A percentile compares a stretch with the other conserved stretches of the same genome.
These are phyloP conservation scores for Alternaria postmessia DNA, from an alignment of 2,329 filamentous ascomycete genomes.

Conservation along the genomic window DNA sequence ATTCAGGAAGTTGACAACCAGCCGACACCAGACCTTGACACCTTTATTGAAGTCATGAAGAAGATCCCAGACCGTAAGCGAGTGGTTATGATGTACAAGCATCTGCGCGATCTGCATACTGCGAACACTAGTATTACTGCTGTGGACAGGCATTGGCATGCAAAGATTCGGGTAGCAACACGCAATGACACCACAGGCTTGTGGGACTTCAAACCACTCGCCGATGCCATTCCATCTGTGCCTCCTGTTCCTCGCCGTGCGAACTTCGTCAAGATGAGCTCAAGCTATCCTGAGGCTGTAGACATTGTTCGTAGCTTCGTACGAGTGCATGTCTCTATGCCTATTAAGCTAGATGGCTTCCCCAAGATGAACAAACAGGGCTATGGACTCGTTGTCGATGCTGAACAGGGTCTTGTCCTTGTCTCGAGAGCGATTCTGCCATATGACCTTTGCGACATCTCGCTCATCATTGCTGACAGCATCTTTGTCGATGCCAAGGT, in stretches of 20 bases:
- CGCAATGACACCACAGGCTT: constrained; percentile 89
- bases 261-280: constrained; percentile 90
- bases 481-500: constrained; percentile 95
- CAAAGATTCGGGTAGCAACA: constrained; percentile 90
- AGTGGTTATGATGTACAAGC: constrained; percentile 94
- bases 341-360: constrained; percentile 96
- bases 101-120: constrained; percentile 92
- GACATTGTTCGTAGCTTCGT: constrained; percentile 96
- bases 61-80: constrained; percentile 80
- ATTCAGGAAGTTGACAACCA: constrained; percentile 92
- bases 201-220: constrained; percentile 93
- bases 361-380: constrained; percentile 93
- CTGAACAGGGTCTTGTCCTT: constrained; percentile 91
- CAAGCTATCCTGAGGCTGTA: constrained; percentile 87
- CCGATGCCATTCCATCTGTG: constrained; percentile 78
- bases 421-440: constrained; percentile 94
- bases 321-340: constrained; percentile 90
- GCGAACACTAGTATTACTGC: constrained; percentile 91
- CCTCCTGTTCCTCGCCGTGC: constrained; percentile 78
- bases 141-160: constrained; percentile 94
- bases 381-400: constrained; percentile 96
- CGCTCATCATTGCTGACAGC: constrained; percentile 93
- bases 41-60: constrained; percentile 92
- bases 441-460: constrained; percentile 96
- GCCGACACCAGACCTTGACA: constrained; percentile 83